phyloP scores from a whole-genome alignment of 306 rosid genomes.

The Dalbergia cultrata region DNA sequence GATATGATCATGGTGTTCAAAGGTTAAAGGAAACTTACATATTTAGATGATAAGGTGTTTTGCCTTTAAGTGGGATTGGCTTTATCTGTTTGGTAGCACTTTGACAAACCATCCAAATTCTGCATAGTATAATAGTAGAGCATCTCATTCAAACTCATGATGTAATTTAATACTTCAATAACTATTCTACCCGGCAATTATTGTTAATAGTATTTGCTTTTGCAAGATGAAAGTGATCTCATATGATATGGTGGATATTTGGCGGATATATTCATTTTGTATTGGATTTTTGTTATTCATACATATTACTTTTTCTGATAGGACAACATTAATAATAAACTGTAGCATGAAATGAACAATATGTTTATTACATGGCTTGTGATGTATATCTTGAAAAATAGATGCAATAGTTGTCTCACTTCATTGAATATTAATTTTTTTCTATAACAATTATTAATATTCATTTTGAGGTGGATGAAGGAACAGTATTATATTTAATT shows the following conservation, averaged over 20 bases:
- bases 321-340: neutral
- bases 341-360: conserved; percentile 2
- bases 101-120: neutral
- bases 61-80: conserved; percentile 31
- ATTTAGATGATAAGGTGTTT: conserved; percentile 45
- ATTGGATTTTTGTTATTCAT: conserved; percentile 1
- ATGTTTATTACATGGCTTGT: conserved; percentile 10
- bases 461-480: neutral
- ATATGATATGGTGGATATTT: conserved; percentile 14
- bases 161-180: conserved; percentile 13
- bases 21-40: conserved; percentile 41
- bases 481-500: neutral
- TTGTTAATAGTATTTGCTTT: conserved; percentile 7
- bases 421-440: neutral
- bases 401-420: neutral
- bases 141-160: conserved; percentile 20
- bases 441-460: neutral
- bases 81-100: conserved; percentile 31
- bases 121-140: conserved; percentile 34
- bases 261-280: conserved; percentile 11
- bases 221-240: neutral
- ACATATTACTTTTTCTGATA: conserved; percentile 17
- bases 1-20: conserved; percentile 50
- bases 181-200: neutral
- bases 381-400: neutral